Base-by-base conservation (phyloP, 208 protist genomes). In the Acanthamoeba quina region DNA sequence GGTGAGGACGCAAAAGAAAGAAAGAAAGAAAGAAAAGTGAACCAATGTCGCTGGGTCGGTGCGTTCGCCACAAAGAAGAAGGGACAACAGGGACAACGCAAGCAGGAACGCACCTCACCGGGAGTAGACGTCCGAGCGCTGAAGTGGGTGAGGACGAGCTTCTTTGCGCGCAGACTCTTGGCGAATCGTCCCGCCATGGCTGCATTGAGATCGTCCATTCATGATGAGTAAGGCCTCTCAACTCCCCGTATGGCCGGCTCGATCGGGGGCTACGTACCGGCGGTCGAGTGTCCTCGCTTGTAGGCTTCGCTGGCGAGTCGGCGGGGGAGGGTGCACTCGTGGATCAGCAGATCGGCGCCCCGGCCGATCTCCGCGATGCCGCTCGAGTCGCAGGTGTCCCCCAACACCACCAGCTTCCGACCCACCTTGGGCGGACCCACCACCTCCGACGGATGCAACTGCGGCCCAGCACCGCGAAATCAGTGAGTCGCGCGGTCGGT, bases 81-180 rank as follows among this genome's bases (percentile, higher is more conserved):
- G 72, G 9, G 72, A 82, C 54, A 4, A 9, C 26, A 44, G 72
- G 10, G 41, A n/a, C 13, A 49, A n/a, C n/a, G 29, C 64, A 3
- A 7, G 64, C 13, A 31, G 21, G 4, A 13, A 17, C 5, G 41
- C 31, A 86, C 78, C 78, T 86, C 78, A 49, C 26, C 49, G 15
- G 29, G 49, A 7, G 49, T 26, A 13, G 44, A 6, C 5, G 78
- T n/a, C 29, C 78, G 78, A 19, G n/a, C 56, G 90, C 90, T 93
- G 49, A 93, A 93, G 37, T 93, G 90, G 5, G 90, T 93, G 37
- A 93, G 90, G 19, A 93, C 58, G 21, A 93, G 90, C 90, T 93
- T 93, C 52, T 93, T 93, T 2, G 90, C 90, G 6, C 24, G 19
- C 5, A 93, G 54, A 6, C 44, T 60, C 29, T 83, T 54, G 24